Evolutionary conservation across 306 rosid genomes (phyloP), one percentile per base, ranked within the genome.

Genomic region (Phaseolus lunatus): DNA sequence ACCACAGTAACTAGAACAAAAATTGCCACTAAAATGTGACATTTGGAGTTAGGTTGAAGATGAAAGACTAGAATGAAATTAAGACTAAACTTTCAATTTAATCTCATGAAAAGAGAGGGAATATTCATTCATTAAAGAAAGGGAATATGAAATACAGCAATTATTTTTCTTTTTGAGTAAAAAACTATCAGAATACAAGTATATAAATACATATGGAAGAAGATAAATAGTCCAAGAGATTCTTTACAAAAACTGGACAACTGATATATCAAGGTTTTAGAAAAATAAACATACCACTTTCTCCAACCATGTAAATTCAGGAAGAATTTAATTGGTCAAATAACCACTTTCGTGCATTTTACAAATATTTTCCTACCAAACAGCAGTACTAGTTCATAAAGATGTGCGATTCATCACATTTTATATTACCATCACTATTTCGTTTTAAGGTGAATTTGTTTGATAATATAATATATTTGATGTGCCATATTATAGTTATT

Each of bases 1-100:
- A 57, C 39, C 20, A 57, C 18, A 47, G 12, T 44, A 43, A 43
- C 22, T 27, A 23, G 18, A 6, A 41, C 19, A 49, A 59, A 69
- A 61, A 56, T 23, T 70, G 20, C 71, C 76, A 69, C 76, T 45
- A 57, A 67, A 56, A 37, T 35, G 50, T 29, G 82, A 20, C 65
- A 57, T 44, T 56, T 78, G 39, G 45, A 67, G 37, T 45, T 56
- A 41, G 61, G 69, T 43, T 78, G 20, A 43, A 56, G 33, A 56
- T 39, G 18, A 35, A 66, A 63, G 16, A 14, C 26, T 47, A 7
- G 23, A 16, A 20, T 27, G 37, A 70, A 70, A 29, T 50, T 70
- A 45, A 8, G 14, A 12, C 19, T n/a, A 35, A 52, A 52, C 13
- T 13, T 52, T 52, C 65, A 35, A 71, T 52, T 20, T 53, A 29